These are phyloP conservation scores for Diutina ranongensis DNA, from an alignment of 1,139 yeast genomes.

Conservation along the genomic window DNA sequence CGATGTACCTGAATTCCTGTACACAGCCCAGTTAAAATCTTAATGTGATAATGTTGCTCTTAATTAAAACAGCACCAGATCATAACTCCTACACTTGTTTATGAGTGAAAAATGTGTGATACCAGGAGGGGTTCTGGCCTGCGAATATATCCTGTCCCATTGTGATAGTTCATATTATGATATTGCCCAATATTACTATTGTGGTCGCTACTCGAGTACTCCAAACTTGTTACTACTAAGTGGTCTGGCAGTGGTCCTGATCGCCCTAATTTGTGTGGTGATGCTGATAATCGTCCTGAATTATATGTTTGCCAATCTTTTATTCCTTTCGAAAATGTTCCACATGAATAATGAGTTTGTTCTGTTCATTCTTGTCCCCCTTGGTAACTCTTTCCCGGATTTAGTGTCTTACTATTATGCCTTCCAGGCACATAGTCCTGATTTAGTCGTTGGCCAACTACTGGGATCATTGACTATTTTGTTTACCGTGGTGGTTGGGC, in stretches of 20 bases:
- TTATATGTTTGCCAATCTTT: conserved; percentile 22
- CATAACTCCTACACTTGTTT: too few species aligned
- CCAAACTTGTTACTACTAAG: conserved; percentile 9
- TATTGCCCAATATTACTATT: conserved; percentile 19
- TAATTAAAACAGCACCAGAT: too few species aligned
- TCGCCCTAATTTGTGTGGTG: conserved; percentile 15
- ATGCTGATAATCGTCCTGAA: conserved; percentile 27
- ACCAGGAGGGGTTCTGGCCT: conserved; percentile 9
- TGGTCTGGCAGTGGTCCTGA: conserved; percentile 12
- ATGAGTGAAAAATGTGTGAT: conserved; percentile 1
- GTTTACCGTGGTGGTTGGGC: conserved; percentile 26
- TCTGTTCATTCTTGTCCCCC: conserved; percentile 27
- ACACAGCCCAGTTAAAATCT: too few species aligned
- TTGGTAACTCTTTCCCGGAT: conserved; percentile 31
- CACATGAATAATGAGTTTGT: conserved; percentile 22
- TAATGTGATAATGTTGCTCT: too few species aligned
- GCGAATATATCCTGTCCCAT: conserved; percentile 14
- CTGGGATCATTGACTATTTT: conserved; percentile 28
- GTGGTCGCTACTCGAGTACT: conserved; percentile 9
- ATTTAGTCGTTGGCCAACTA: conserved; percentile 30
- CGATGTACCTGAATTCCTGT: too few species aligned
- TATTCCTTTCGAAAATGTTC: conserved; percentile 17
- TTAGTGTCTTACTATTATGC: conserved; percentile 26
- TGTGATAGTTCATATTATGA: conserved; percentile 19
- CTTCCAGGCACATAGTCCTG: conserved; percentile 20